A percentile compares a stretch with the other conserved stretches of the same genome.
phyloP scores from a whole-genome alignment of 306 rosid species.

The Malus sylvestris region DNA sequence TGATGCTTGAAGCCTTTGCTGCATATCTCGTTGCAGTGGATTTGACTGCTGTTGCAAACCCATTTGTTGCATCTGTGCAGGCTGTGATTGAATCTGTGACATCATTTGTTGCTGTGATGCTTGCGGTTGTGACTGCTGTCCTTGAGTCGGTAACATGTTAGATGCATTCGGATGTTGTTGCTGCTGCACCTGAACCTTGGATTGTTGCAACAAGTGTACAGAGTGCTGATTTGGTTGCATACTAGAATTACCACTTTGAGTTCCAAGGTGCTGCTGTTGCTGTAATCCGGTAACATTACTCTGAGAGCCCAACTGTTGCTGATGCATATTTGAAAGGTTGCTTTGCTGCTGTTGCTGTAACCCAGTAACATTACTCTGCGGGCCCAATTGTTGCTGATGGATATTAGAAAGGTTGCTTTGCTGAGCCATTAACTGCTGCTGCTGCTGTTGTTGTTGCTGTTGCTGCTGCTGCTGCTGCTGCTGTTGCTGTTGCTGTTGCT shows the following conservation, averaged over 20 bases:
- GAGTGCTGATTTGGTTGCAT: slow-evolving; percentile 71
- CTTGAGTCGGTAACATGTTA: slow-evolving; percentile 52
- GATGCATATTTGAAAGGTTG: slow-evolving; percentile 63
- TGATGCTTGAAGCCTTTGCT: slow-evolving; percentile 64
- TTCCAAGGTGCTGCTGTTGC: slow-evolving; percentile 58
- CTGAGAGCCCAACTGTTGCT: slow-evolving; percentile 65
- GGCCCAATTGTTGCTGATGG: slow-evolving; percentile 77
- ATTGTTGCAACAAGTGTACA: slow-evolving; percentile 61
- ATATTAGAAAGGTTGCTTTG: slow-evolving; percentile 62
- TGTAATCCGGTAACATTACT: slow-evolving; percentile 61
- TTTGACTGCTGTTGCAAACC: slow-evolving; percentile 72
- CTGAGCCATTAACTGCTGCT: slow-evolving; percentile 61
- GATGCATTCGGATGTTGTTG: slow-evolving; percentile 56
- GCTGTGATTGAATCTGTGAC: slow-evolving; percentile 70
- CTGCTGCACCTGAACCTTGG: slow-evolving; percentile 61
- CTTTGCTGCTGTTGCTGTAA: slow-evolving; percentile 56
- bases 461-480: slow-evolving; percentile 50
- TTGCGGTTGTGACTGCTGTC: slow-evolving; percentile 63
- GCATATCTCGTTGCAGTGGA: slow-evolving; percentile 65
- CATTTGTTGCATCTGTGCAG: slow-evolving; percentile 70
- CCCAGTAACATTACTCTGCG: slow-evolving; percentile 56
- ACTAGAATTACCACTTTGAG: slow-evolving; percentile 63
- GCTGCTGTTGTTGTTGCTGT: slow-evolving; percentile 26
- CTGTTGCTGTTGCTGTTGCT: slow-evolving; percentile 58
- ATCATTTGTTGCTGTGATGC: slow-evolving; percentile 63